These are phyloP conservation scores for Inonotus obliquus DNA, from an alignment of 1,284 basidiomycete genomes.

Conservation along the genomic window DNA sequence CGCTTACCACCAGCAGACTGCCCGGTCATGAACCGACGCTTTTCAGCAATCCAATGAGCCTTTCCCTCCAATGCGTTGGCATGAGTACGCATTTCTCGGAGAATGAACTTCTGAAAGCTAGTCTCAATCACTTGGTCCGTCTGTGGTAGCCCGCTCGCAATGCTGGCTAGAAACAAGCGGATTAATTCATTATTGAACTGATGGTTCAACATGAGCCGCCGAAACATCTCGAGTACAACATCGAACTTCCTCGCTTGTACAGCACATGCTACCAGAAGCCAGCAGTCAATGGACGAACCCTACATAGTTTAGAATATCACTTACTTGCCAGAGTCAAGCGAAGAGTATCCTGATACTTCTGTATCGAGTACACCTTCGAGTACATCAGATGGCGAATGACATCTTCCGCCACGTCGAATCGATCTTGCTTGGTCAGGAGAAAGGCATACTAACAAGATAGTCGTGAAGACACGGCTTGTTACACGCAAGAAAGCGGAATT, in stretches of 20 bases:
- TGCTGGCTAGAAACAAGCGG: conserved; percentile 65
- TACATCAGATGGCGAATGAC: conserved; percentile 74
- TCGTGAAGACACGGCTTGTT: neutral
- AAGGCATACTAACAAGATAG: conserved; percentile 71
- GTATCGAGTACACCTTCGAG: conserved; percentile 73
- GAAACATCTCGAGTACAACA: conserved; percentile 63
- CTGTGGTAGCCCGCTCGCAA: conserved; percentile 63
- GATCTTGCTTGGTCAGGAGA: conserved; percentile 61
- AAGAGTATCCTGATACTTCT: conserved; percentile 63
- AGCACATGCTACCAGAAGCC: conserved; percentile 56
- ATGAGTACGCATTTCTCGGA: conserved; percentile 67
- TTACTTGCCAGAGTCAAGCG: conserved; percentile 69
- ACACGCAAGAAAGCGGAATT: neutral
- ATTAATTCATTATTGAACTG: conserved; percentile 83
- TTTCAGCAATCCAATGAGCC: conserved; percentile 51
- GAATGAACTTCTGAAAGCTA: conserved; percentile 76
- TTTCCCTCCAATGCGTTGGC: conserved; percentile 58
- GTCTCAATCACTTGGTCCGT: conserved; percentile 72
- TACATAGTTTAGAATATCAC: conserved; percentile 24
- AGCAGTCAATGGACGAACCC: neutral
- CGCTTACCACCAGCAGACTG: conserved; percentile 10
- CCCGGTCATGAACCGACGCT: conserved; percentile 44
- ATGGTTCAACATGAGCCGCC: conserved; percentile 65
- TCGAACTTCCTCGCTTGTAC: conserved; percentile 51
- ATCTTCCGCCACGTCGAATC: conserved; percentile 71